Evolutionary conservation across 139 green algal genomes (phyloP).

Genomic region (Chlorella sp.): DNA sequence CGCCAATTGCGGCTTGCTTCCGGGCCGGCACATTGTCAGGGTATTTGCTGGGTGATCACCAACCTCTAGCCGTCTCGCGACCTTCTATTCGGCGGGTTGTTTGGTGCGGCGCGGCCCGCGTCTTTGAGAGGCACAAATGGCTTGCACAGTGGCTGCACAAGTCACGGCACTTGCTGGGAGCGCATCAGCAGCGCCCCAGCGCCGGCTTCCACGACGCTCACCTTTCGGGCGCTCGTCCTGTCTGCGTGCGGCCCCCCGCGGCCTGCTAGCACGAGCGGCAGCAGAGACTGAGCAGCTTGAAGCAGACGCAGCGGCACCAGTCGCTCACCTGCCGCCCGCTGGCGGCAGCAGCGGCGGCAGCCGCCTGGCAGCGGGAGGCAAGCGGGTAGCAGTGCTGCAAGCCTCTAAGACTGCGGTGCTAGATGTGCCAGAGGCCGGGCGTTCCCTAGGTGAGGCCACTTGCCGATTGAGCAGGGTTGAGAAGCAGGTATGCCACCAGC

Average conservation of each 20-base stretch:
- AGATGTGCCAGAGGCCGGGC: conserved; percentile 20
- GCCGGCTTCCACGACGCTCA: neutral
- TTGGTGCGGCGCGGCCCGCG: no score
- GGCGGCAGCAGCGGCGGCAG: neutral
- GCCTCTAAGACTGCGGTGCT: conserved; percentile 35
- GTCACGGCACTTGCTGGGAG: neutral
- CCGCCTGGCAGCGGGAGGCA: conserved; percentile 4
- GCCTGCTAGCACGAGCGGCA: neutral
- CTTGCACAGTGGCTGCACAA: neutral
- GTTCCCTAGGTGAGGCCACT: conserved; percentile 30
- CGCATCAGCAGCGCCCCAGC: neutral
- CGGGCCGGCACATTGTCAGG: no score
- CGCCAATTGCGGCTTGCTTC: no score
- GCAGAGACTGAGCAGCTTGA: conserved; percentile 2
- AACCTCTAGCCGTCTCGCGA: no score
- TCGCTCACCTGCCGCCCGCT: neutral
- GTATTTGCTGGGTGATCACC: no score
- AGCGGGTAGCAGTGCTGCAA: conserved; percentile 42
- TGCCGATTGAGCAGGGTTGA: neutral
- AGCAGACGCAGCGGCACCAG: neutral
- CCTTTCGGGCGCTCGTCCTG: neutral
- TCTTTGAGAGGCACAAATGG: neutral
- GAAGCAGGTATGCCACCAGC: neutral
- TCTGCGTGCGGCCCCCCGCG: neutral
- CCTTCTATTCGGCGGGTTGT: no score